phyloP scores from a whole-genome alignment of 306 rosid species.

The Biancaea sappan region DNA sequence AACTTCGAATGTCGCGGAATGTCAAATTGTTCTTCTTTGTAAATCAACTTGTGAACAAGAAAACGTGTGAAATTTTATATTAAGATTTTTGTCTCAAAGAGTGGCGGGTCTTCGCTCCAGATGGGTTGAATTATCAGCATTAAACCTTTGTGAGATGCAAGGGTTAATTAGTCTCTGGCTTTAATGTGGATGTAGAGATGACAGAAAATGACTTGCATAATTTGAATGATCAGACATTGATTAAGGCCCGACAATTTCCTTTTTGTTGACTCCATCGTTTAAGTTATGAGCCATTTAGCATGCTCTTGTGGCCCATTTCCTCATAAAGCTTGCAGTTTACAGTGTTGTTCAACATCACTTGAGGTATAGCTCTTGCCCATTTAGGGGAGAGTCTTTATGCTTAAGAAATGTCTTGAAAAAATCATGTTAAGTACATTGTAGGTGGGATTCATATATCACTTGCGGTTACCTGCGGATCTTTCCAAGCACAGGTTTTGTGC shows the following conservation, averaged over 20 bases:
- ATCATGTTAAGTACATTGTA: conserved; percentile 13
- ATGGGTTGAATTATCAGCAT: conserved; percentile 36
- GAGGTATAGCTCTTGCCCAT: conserved; percentile 35
- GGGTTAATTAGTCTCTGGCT: no score
- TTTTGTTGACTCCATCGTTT: conserved; percentile 25
- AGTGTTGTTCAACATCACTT: conserved; percentile 33
- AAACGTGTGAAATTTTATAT: not conserved
- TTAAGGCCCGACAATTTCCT: conserved; percentile 33
- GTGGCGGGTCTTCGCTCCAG: conserved; percentile 8
- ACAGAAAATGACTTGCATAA: conserved; percentile 41
- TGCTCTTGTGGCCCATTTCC: conserved; percentile 32
- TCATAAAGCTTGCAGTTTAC: conserved; percentile 23
- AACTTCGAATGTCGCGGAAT: not conserved
- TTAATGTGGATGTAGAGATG: conserved; percentile 34
- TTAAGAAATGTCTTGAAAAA: not conserved
- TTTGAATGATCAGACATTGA: conserved; percentile 24
- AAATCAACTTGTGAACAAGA: not conserved
- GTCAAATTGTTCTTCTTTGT: not conserved
- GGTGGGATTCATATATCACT: conserved; percentile 25
- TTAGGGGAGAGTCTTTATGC: conserved; percentile 7
- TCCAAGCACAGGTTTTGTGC: conserved; percentile 7
- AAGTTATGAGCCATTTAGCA: conserved; percentile 11
- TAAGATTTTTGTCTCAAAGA: not conserved
- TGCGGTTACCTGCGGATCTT: conserved; percentile 21
- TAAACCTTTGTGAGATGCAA: conserved; percentile 21